Conservation (phyloP, 2,329 filamentous ascomycete genomes). For the Pyricularia grisea region DNA sequence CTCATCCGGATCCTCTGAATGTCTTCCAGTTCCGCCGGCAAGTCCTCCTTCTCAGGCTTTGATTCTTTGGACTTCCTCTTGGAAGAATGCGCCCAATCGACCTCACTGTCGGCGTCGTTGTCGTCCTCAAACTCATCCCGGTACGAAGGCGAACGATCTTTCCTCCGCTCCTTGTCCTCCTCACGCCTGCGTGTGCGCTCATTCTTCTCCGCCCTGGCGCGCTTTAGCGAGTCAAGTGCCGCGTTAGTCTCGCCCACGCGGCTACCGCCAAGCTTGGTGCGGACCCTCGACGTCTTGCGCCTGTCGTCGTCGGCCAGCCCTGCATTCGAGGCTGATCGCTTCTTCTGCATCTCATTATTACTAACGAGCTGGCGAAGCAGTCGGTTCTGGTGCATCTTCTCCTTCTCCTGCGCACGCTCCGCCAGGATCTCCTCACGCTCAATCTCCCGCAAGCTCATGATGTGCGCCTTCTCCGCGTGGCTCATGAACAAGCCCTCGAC, state of each 20-base stretch:
- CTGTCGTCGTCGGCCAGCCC: slow-evolving; percentile 68
- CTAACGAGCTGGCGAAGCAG: slow-evolving; percentile 69
- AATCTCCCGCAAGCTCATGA: slow-evolving; percentile 81
- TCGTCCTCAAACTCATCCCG: slow-evolving; percentile 36
- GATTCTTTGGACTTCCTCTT: slow-evolving; percentile 39
- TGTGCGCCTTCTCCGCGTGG: slow-evolving; percentile 63
- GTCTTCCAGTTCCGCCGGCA: slow-evolving; percentile 64
- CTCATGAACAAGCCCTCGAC: slow-evolving; percentile 80
- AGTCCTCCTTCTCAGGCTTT: slow-evolving; percentile 51
- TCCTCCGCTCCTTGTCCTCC: slow-evolving; percentile 49
- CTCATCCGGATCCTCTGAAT: slow-evolving; percentile 78
- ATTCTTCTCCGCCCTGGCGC: slow-evolving; percentile 54
- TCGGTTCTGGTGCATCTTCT: slow-evolving; percentile 72
- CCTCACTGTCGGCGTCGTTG: slow-evolving; percentile 66
- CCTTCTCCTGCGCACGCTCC: slow-evolving; percentile 74
- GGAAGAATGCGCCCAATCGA: slow-evolving; percentile 58
- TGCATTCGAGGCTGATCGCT: slow-evolving; percentile 69
- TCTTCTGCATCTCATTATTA: slow-evolving; percentile 57
- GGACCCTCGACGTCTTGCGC: slow-evolving; percentile 64
- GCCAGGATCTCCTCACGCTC: slow-evolving; percentile 85
- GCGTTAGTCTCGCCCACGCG: slow-evolving; percentile 59
- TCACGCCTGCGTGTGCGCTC: slow-evolving; percentile 54
- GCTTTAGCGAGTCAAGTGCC: slow-evolving; percentile 62
- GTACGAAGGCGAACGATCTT: slow-evolving; percentile 23
- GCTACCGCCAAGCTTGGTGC: slow-evolving; percentile 55